These are phyloP conservation scores for Hyparrhenia diplandra DNA, from an alignment of 176 grass and related monocot species.

Conservation along the genomic window DNA sequence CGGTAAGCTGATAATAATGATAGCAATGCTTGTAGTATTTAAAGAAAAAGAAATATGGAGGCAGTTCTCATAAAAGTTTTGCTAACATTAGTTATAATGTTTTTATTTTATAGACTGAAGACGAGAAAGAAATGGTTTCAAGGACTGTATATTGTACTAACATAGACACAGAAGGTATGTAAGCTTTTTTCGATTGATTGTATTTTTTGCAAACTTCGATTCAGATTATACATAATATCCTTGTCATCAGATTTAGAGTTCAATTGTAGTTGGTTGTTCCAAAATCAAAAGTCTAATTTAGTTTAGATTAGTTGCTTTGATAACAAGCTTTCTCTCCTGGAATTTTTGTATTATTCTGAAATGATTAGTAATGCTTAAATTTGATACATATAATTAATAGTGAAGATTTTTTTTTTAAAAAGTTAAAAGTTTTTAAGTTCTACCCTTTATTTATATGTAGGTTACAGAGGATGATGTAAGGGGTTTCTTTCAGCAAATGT, in stretches of 20 bases:
- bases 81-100: not conserved
- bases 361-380: not conserved
- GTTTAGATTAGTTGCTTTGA: not conserved
- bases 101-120: conserved; percentile 54
- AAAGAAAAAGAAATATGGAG: too few species aligned
- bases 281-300: not conserved
- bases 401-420: not conserved
- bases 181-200: not conserved
- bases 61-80: not conserved
- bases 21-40: not conserved
- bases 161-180: conserved; percentile 92
- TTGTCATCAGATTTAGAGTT: not conserved
- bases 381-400: not conserved
- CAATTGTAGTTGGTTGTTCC: not conserved
- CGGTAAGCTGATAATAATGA: conserved; percentile 30
- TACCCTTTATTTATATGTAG: conserved; percentile 30
- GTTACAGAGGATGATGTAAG: conserved; percentile 84
- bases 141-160: conserved; percentile 98
- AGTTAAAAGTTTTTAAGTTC: not conserved
- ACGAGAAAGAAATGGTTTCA: conserved; percentile 86
- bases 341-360: not conserved
- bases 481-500: conserved; percentile 65
- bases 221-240: not conserved
- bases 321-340: not conserved
- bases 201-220: not conserved